Evolutionary conservation across 495 filamentous ascomycete species (phyloP).

Genomic region (Geopyxis carbonaria): DNA sequence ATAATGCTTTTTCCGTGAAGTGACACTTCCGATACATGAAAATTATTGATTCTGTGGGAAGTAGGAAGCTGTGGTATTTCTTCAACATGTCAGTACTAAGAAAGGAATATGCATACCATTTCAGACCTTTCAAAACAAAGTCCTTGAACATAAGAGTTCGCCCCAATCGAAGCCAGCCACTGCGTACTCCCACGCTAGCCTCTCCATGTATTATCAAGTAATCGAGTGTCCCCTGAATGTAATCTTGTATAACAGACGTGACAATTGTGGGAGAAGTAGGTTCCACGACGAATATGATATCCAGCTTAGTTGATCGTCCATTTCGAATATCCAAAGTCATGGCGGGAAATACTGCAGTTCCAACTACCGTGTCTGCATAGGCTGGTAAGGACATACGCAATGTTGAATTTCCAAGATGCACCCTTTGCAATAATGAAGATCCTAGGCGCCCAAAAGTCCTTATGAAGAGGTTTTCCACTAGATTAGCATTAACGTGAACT

Average conservation of each 20-base stretch:
- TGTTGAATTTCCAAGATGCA: conserved; percentile 50
- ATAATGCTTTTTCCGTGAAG: conserved; percentile 42
- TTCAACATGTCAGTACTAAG: conserved; percentile 5
- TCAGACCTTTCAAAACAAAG: conserved; percentile 2
- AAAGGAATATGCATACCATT: background rate
- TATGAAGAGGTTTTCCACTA: conserved; percentile 50
- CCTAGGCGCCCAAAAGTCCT: conserved; percentile 56
- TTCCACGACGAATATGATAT: conserved; percentile 57
- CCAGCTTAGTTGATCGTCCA: conserved; percentile 54
- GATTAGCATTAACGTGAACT: conserved; percentile 57
- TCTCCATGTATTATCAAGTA: conserved; percentile 50
- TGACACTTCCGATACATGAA: conserved; percentile 58
- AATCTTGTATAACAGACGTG: conserved; percentile 68
- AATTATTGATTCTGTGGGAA: conserved; percentile 56
- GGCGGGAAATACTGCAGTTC: conserved; percentile 54
- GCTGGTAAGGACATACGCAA: conserved; percentile 71
- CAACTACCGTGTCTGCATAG: conserved; percentile 60
- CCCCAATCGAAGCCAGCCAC: conserved; percentile 61
- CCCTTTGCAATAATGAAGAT: conserved; percentile 64
- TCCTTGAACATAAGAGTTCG: conserved; percentile 39
- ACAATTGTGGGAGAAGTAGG: conserved; percentile 65
- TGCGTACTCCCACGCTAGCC: conserved; percentile 50
- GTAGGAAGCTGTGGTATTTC: conserved; percentile 60
- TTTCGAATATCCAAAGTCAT: conserved; percentile 59
- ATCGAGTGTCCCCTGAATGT: conserved; percentile 59